A percentile compares a stretch with the other conserved stretches of the same genome.
Evolutionary conservation across 805 yeast species (phyloP).

Genomic region (Ogataea wickerhamii): DNA sequence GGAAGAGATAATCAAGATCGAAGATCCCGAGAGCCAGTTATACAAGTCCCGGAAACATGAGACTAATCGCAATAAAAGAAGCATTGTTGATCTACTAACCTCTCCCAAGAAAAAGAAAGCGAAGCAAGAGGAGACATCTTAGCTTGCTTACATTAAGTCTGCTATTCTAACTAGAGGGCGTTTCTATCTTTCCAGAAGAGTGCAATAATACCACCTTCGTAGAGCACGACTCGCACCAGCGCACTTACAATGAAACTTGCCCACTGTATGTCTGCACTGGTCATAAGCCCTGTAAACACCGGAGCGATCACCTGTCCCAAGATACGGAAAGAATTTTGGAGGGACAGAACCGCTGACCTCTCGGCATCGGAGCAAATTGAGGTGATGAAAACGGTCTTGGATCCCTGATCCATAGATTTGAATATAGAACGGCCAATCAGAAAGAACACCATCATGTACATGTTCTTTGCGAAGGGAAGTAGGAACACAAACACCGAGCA

Average conservation of each 20-base stretch:
- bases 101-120: constrained; percentile 1
- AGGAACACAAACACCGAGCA: constrained; percentile 38
- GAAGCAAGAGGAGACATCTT: neutral
- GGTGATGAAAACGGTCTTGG: constrained; percentile 45
- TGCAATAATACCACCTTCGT: constrained; percentile 38
- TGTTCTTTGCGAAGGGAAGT: constrained; percentile 37
- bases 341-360: constrained; percentile 41
- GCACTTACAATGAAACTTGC: constrained; percentile 41
- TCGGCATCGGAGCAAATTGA: constrained; percentile 38
- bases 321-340: constrained; percentile 43
- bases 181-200: constrained; percentile 29
- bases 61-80: neutral
- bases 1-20: neutral
- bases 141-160: too few relatives aligned
- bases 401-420: constrained; percentile 47
- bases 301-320: constrained; percentile 43
- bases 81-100: constrained; percentile 1
- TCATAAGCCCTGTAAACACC: constrained; percentile 37
- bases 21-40: neutral
- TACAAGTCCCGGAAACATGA: neutral
- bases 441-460: constrained; percentile 31
- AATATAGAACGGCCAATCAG: constrained; percentile 37
- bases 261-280: constrained; percentile 39
- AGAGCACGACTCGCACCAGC: constrained; percentile 33
- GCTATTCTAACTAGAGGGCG: constrained; percentile 2